Percentiles rank a stretch among this genome's conserved stretches.
These are phyloP conservation scores for Circinella minor DNA, from an alignment of 371 early-diverging fungal species.

Conservation along the genomic window DNA sequence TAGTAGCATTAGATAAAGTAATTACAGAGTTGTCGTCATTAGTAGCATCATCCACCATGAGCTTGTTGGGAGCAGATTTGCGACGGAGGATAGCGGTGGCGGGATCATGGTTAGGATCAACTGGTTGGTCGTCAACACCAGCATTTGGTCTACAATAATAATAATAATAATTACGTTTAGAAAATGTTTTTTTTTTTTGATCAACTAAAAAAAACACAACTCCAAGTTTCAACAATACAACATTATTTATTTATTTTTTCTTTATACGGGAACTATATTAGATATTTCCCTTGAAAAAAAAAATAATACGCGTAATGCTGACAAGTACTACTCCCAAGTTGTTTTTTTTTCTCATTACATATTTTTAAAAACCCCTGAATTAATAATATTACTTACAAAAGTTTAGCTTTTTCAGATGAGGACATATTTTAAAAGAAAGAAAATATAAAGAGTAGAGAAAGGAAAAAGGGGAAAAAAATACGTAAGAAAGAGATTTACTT, in stretches of 20 bases:
- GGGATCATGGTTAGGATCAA: slow-evolving; percentile 76
- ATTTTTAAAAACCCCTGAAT: not conserved
- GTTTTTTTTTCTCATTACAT: not conserved
- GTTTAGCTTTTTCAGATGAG: slow-evolving; percentile 27
- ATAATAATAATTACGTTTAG: not conserved
- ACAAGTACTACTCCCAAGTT: too few species aligned
- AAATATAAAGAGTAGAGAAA: not conserved
- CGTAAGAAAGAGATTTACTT: slow-evolving; percentile 13
- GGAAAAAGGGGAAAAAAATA: not conserved
- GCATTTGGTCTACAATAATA: slow-evolving; percentile 47
- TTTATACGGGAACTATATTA: too few species aligned
- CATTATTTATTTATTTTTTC: too few species aligned
- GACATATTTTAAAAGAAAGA: slow-evolving; percentile 17
- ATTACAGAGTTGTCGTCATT: slow-evolving; percentile 97
- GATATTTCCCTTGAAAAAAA: too few species aligned
- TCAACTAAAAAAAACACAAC: too few species aligned
- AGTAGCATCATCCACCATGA: slow-evolving; percentile 96
- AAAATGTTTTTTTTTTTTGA: not conserved
- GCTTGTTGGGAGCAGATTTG: slow-evolving; percentile 95
- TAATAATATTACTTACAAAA: slow-evolving; percentile 21
- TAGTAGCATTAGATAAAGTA: slow-evolving; percentile 88
- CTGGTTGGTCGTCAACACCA: slow-evolving; percentile 42
- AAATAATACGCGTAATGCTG: too few species aligned
- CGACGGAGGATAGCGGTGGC: slow-evolving; percentile 95
- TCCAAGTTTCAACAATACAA: too few species aligned